Percentiles rank a stretch among this genome's conserved stretches.
These are phyloP conservation scores for Claviceps spartinae DNA, from an alignment of 2,329 filamentous ascomycete genomes.

Conservation along the genomic window DNA sequence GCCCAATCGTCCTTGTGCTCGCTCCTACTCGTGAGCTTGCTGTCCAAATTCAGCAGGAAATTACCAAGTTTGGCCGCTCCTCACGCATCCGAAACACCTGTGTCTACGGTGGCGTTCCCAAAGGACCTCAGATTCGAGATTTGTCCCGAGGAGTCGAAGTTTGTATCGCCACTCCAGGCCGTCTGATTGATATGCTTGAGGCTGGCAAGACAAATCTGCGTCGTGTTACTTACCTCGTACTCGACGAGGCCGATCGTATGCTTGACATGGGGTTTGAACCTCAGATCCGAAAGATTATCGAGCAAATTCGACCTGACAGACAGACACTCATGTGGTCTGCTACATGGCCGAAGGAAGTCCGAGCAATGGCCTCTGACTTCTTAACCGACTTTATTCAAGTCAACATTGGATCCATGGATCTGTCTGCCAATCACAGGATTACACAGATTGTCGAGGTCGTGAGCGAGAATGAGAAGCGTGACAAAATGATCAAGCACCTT, in stretches of 20 bases:
- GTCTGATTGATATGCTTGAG: conserved; percentile 97
- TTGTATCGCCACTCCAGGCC: conserved; percentile 93
- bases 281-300: conserved; percentile 96
- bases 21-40: conserved; percentile 95
- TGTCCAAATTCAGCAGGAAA: conserved; percentile 96
- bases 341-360: conserved; percentile 98
- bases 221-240: conserved; percentile 93
- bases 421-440: conserved; percentile 94
- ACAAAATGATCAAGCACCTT: conserved; percentile 91
- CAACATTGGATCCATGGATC: conserved; percentile 92
- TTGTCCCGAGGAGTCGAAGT: conserved; percentile 92
- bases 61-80: conserved; percentile 96
- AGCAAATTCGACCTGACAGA: conserved; percentile 93
- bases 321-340: conserved; percentile 99
- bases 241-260: conserved; percentile 99
- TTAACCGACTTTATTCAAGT: conserved; percentile 95
- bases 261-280: conserved; percentile 99
- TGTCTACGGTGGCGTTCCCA: conserved; percentile 97
- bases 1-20: conserved; percentile 89
- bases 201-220: conserved; percentile 96
- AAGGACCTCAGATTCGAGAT: conserved; percentile 92
- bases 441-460: conserved; percentile 96
- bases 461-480: conserved; percentile 92
- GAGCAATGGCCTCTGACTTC: conserved; percentile 80
- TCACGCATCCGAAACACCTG: conserved; percentile 97